Base-by-base conservation (phyloP, 352 stramenopile species). In the Elongisporangium undulatum region DNA sequence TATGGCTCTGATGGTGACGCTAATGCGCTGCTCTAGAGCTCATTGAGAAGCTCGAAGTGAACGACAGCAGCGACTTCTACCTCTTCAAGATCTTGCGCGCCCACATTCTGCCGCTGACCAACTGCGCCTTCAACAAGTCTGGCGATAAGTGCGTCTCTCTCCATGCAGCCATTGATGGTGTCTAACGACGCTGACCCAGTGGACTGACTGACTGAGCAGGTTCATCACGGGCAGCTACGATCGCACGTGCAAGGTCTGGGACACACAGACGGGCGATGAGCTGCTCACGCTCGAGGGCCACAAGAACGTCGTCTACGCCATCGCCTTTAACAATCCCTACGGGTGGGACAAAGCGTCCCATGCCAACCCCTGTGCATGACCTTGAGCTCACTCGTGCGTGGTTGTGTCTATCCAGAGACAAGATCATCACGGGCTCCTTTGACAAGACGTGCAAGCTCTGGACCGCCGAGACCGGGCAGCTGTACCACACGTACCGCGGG, bases 401-500 rank as follows among this genome's bases (percentile, higher is more conserved):
- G 79, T 45, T 59, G 39, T 60, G 41, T 21, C 23, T 20, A 29
- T 26, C 17, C 53, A 92, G 82, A 2, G 85, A 94, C 76, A 98
- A 98, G 70, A 97, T 98, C 68, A 97, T 98, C 64, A 98, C 92
- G 2, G 94, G 93, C 19, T 95, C 83, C 12, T 98, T 98, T 56
- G 94, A 98, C 72, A 98, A 98, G 75, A 98, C 95, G 20, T 97
- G 89, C 69, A 98, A 98, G 69, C 77, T 98, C 23, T 98, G 95
- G 95, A 97, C 91, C 63, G 91, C 92, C 24, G 87, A 97, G 56
- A 98, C 89, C 2, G 94, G 93, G 4, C 83, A 98, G 51, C 72
- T 97, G 12, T 96, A 97, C 62, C 93, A 98, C 84, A 98, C 94
- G 9, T 98, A 97, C 62, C 83, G 91, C 20, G 95, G 95, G 1